Conservation (phyloP, 176 grass and related monocot species). For the Oryza brachyantha region DNA sequence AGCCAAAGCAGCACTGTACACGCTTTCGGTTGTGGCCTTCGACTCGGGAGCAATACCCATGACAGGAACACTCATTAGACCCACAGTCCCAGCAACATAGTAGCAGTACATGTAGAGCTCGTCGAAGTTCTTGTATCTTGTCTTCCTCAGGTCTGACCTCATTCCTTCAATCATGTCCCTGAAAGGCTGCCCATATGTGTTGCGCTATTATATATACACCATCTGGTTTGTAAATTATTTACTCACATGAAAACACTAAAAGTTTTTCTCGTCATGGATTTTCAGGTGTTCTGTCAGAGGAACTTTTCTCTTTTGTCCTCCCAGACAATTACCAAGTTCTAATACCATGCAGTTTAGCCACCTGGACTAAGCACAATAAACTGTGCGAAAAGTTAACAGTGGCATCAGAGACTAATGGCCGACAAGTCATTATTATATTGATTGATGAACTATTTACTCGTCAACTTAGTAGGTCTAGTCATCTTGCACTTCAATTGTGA, state of each 20-base stretch:
- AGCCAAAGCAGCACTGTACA: constrained; percentile 71
- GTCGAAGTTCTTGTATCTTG: constrained; percentile 76
- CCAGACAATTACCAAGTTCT: not conserved
- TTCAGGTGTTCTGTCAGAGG: not conserved
- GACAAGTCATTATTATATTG: not conserved
- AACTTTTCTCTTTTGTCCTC: not conserved
- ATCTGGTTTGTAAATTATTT: not conserved
- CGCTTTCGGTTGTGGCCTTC: constrained; percentile 67
- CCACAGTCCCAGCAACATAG: constrained; percentile 85
- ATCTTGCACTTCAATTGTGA: constrained; percentile 11
- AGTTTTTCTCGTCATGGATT: not conserved
- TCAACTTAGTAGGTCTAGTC: constrained; percentile 8
- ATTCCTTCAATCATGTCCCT: constrained; percentile 97
- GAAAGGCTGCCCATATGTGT: constrained; percentile 51
- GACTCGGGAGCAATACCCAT: constrained; percentile 85
- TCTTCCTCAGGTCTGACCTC: constrained; percentile 77
- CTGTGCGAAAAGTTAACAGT: not conserved
- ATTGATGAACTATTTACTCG: not conserved
- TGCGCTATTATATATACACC: not conserved
- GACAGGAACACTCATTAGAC: constrained; percentile 89
- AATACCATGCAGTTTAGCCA: not conserved
- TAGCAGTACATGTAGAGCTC: constrained; percentile 99
- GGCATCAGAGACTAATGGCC: constrained; percentile 23
- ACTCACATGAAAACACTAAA: not conserved
- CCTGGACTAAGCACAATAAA: not conserved